Base-by-base conservation (phyloP, 345 rosid genomes). In the Salix suchowensis region DNA sequence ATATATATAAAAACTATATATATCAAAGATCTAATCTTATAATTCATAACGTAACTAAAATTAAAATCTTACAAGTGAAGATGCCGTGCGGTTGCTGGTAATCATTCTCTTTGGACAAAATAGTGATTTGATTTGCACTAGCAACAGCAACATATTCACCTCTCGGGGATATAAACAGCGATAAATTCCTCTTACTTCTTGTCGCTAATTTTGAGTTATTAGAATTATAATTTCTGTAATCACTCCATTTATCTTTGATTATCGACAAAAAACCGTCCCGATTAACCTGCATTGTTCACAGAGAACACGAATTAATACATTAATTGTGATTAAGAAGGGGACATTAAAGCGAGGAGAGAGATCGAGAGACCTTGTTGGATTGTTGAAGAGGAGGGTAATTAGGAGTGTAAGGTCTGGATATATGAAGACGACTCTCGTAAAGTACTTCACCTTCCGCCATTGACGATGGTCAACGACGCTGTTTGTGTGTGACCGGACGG, bases 141-240 rank as follows among this genome's bases (percentile, higher is more conserved):
- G 96, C 91, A 71, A 93, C 97, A 68, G 99, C 96, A 7, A 96
- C 90, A 36, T 84, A 82, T 70, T 96, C 94, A 65, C 96, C 97
- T 67, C 88, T 85, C 3, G 88, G 88, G 24, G 99, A 96, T 70
- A 93, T 52, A 77, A 93, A 88, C 80, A 96, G 73, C 12, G 92
- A 90, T 18, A 77, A 71, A 5, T 78, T 87, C 70, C 77, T 89
- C 78, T 78, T 89, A 68, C 23, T 37, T 74, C 76, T 86, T 67
- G 82, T 84, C 2, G 84, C 10, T 44, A 24, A n/a, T 23, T n/a
- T 39, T 23, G 71, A 37, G 11, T 24, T 23, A 23, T 58, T 89
- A 70, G 71, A 10, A 21, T 24, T 58, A n/a, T 58, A 90, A 70
- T 73, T 70, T 85, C 84, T 85, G 48, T 85, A 83, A 52, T 78